Evolutionary conservation across 805 yeast genomes (phyloP).

Genomic region (Lipomyces starkeyi): DNA sequence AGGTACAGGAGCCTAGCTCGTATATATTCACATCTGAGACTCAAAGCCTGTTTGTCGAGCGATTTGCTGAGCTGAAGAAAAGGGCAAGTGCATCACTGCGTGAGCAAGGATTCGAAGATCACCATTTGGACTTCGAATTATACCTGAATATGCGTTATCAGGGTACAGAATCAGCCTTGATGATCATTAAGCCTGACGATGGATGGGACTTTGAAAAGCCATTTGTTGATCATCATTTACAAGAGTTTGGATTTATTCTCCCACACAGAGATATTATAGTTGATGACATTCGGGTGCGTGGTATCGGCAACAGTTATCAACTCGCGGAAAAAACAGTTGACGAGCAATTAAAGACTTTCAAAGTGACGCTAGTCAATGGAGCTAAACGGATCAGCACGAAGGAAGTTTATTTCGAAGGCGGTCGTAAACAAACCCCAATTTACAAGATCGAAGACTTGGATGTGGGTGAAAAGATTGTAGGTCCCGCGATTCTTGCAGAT

Average conservation of each 20-base stretch:
- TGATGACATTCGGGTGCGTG: conserved; percentile 76
- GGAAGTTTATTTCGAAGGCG: conserved; percentile 62
- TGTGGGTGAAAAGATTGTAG: conserved; percentile 60
- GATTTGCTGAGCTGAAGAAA: conserved; percentile 54
- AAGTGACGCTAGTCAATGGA: conserved; percentile 14
- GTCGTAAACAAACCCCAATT: conserved; percentile 56
- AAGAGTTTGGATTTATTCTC: conserved; percentile 76
- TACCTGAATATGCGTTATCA: conserved; percentile 79
- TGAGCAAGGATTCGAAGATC: conserved; percentile 60
- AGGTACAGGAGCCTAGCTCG: conserved; percentile 75
- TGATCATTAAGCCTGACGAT: conserved; percentile 54
- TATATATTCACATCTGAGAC: conserved; percentile 48
- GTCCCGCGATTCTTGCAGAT: conserved; percentile 82
- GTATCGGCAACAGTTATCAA: conserved; percentile 64
- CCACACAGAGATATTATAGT: conserved; percentile 61
- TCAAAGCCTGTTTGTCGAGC: conserved; percentile 48
- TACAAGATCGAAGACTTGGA: conserved; percentile 60
- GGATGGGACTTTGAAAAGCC: conserved; percentile 50
- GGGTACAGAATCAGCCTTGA: conserved; percentile 88
- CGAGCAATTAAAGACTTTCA: conserved; percentile 56
- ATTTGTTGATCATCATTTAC: conserved; percentile 62
- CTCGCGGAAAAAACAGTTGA: conserved; percentile 55
- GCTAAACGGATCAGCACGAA: conserved; percentile 45
- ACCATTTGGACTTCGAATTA: conserved; percentile 60
- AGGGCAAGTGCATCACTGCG: conserved; percentile 52